Evolutionary conservation across 768 basidiomycete genomes (phyloP).

Genomic region (Termitomyces sp.): DNA sequence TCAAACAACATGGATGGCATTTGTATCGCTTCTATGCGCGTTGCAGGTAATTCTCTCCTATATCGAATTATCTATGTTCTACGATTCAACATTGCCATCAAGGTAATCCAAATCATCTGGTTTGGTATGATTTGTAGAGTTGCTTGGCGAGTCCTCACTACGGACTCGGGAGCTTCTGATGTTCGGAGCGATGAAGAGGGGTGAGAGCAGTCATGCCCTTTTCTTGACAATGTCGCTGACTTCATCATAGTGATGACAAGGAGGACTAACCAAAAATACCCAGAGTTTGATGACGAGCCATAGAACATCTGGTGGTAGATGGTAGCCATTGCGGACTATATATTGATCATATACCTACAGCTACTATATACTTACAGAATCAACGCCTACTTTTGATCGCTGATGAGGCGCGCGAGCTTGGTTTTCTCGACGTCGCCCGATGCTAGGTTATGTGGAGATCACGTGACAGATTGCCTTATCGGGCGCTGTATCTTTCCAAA

Average conservation of each 20-base stretch:
- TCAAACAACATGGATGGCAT: conserved; percentile 37
- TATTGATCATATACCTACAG: conserved; percentile 3
- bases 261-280: conserved; percentile 25
- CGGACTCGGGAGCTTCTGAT: conserved; percentile 76
- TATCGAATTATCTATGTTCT: not conserved
- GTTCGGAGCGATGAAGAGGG: conserved; percentile 81
- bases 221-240: conserved; percentile 10
- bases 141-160: conserved; percentile 73
- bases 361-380: conserved; percentile 4
- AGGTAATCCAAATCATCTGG: conserved; percentile 83
- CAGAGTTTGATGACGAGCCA: not conserved
- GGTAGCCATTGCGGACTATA: conserved; percentile 3
- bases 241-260: conserved; percentile 22
- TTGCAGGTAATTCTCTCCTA: conserved; percentile 51
- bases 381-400: not conserved
- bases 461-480: conserved; percentile 31
- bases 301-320: not conserved
- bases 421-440: too few species aligned
- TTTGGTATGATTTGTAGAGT: conserved; percentile 81
- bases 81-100: conserved; percentile 12
- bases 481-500: conserved; percentile 22
- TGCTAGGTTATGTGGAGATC: not conserved
- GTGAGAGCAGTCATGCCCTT: conserved; percentile 27
- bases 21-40: conserved; percentile 49
- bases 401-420: not conserved